Evolutionary conservation across 1,284 basidiomycete genomes (phyloP).

Genomic region (Wallemia mellicola): DNA sequence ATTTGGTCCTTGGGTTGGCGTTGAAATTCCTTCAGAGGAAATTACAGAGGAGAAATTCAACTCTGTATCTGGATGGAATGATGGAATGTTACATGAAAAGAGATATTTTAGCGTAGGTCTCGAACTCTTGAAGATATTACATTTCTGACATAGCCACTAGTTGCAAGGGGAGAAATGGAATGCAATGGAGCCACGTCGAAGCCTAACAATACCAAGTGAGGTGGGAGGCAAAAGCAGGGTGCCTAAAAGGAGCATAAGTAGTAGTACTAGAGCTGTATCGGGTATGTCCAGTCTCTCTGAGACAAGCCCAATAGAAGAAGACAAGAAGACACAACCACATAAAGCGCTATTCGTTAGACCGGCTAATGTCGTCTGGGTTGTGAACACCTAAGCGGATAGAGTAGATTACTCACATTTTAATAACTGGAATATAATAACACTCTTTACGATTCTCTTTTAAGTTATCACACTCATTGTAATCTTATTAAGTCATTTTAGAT

Average conservation of each 20-base stretch:
- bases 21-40: conserved; percentile 46
- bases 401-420: background rate
- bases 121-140: background rate
- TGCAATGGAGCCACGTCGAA: background rate
- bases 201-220: background rate
- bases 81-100: conserved; percentile 45
- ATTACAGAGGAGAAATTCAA: conserved; percentile 25
- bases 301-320: background rate
- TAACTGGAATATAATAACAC: background rate
- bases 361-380: background rate
- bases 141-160: background rate
- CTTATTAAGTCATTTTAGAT: background rate
- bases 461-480: background rate
- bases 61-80: conserved; percentile 39
- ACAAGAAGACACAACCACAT: background rate
- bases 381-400: background rate
- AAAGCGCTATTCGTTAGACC: background rate
- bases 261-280: background rate
- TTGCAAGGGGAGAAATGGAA: background rate
- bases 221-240: background rate
- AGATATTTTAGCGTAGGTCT: conserved; percentile 42
- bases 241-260: background rate
- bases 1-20: conserved; percentile 59
- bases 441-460: background rate
- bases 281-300: background rate